Evolutionary conservation across 108 stramenopile genomes (phyloP), one percentile per base, ranked within the genome.

Genomic region (Nitzschia sp.): DNA sequence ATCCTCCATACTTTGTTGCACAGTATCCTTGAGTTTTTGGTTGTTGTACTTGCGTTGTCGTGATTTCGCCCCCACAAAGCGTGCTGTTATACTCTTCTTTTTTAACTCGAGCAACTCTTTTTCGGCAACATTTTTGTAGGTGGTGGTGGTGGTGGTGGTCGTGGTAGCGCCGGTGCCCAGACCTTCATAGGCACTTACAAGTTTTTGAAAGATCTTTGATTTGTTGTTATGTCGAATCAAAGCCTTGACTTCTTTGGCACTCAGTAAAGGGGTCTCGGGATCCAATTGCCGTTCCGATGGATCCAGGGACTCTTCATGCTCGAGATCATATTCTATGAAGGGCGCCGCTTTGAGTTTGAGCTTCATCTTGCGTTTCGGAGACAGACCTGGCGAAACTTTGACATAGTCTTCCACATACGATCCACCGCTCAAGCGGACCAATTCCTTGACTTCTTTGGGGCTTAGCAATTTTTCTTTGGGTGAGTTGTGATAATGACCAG

Each of bases 181-280:
- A 42, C 9, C 5, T 62, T 62, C 42, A 62, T 23, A 45, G 5
- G n/a, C 13, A 42, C 13, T 25, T 1, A 62, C n/a, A 4, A 45
- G 24, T 13, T 38, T 46, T 2, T 31, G 25, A 25, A 42, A 42
- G 25, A 34, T 21, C 19, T 62, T 45, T 36, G 61, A 42, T 45
- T 42, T 38, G 8, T 36, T 29, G 21, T 19, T 8, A 23, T 9
- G 4, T 32, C 31, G n/a, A 46, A 62, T 42, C 1, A 62, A 5
- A 5, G 61, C 61, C 21, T 31, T 1, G 3, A 62, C 61, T 42
- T 62, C 38, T 46, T 62, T 21, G 61, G 61, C 42, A 9, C 13
- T 42, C 13, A 42, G 13, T 13, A 42, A 42, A 42, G 38, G 6
- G 6, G 38, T 42, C 13, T 6, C 13, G 38, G 38, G 38, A 42